phyloP scores from a whole-genome alignment of 345 rosid species.

The Conringia planisiliqua region DNA sequence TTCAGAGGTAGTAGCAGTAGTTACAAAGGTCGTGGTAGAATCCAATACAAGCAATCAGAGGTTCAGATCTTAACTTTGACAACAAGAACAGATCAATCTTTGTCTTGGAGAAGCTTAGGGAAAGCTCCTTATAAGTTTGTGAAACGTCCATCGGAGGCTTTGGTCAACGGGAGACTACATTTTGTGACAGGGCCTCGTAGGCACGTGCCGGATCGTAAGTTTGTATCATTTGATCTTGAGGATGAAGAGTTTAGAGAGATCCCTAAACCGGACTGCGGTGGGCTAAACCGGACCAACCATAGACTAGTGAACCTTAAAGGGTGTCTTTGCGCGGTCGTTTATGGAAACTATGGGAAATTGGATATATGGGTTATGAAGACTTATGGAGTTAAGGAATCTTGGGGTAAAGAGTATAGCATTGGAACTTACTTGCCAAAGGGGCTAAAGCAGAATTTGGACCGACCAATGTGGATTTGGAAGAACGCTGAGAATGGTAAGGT shows the following conservation, averaged over 20 bases:
- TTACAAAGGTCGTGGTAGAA: constrained; percentile 35
- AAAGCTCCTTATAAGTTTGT: constrained; percentile 55
- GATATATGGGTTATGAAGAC: constrained; percentile 91
- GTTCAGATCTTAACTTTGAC: constrained; percentile 56
- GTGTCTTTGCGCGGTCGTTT: constrained; percentile 61
- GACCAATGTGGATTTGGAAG: constrained; percentile 56
- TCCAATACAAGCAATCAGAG: constrained; percentile 44
- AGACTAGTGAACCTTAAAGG: constrained; percentile 54
- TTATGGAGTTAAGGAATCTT: constrained; percentile 62
- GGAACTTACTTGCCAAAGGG: constrained; percentile 73
- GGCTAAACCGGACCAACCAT: constrained; percentile 55
- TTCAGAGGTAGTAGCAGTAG: constrained; percentile 28
- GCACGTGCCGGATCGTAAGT: constrained; percentile 52
- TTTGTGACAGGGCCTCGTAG: constrained; percentile 67
- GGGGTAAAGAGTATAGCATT: constrained; percentile 59
- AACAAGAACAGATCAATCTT: constrained; percentile 12
- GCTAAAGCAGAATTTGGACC: constrained; percentile 49
- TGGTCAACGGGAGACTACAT: constrained; percentile 74
- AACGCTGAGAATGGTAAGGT: constrained; percentile 42
- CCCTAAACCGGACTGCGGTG: constrained; percentile 68
- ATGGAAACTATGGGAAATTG: constrained; percentile 63
- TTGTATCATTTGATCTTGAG: constrained; percentile 69
- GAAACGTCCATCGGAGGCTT: constrained; percentile 58
- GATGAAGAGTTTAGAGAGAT: constrained; percentile 76
- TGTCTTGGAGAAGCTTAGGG: constrained; percentile 72